Conservation (phyloP, 225 moss, liverwort and hornwort species). For the Pleurozium schreberi region DNA sequence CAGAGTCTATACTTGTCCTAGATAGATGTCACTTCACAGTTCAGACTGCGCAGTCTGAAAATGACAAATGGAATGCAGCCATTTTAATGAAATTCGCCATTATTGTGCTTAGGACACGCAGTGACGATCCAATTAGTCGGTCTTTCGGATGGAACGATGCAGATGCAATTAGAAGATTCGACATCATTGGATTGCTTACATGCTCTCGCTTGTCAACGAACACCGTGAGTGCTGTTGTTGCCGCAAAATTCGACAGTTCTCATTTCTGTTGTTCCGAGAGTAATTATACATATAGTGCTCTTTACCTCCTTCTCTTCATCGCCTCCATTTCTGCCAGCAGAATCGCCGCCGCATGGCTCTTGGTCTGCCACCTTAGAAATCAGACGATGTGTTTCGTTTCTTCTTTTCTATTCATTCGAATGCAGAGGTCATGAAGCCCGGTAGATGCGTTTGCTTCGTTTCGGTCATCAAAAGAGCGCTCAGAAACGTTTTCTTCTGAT, state of each 20-base stretch:
- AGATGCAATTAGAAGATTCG: background rate
- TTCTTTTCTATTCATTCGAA: background rate
- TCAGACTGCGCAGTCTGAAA: too few species aligned
- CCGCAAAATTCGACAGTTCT: background rate
- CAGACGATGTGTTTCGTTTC: background rate
- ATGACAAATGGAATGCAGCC: too few species aligned
- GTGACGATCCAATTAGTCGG: background rate
- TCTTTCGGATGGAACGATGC: background rate
- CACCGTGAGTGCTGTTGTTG: background rate
- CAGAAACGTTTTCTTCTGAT: background rate
- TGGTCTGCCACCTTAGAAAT: background rate
- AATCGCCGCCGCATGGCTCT: background rate
- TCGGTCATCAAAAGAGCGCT: background rate
- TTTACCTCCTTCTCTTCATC: background rate
- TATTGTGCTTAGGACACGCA: background rate
- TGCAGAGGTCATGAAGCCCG: background rate
- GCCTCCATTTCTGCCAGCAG: background rate
- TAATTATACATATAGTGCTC: background rate
- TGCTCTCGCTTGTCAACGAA: background rate
- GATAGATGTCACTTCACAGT: too few species aligned
- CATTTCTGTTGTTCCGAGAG: background rate
- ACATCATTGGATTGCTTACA: background rate
- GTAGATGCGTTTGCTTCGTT: background rate
- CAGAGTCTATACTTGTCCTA: too few species aligned
- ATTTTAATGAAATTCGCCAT: too few species aligned